A percentile compares a stretch with the other conserved stretches of the same genome.
Conservation (phyloP, 768 basidiomycete species). For the Phlebiopsis gigantea region DNA sequence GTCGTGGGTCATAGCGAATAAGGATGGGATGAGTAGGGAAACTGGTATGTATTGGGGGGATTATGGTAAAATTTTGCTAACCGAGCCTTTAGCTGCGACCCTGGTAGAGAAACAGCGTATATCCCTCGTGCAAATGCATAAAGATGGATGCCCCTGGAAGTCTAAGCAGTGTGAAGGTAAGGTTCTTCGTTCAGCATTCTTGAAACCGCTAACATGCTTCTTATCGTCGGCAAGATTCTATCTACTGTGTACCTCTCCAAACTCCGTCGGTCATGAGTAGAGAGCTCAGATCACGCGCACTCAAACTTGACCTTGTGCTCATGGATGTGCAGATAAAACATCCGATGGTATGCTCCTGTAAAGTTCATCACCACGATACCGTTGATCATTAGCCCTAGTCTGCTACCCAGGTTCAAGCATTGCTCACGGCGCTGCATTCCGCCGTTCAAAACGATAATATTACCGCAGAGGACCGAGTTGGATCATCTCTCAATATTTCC, state of each 20-base stretch:
- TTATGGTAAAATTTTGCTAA: conserved; percentile 28
- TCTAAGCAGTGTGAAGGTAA: conserved; percentile 73
- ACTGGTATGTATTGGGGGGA: conserved; percentile 53
- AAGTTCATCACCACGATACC: background rate
- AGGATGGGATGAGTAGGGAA: conserved; percentile 68
- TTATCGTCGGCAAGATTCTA: conserved; percentile 38
- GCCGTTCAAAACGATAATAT: conserved; percentile 9
- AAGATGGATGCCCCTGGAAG: conserved; percentile 83
- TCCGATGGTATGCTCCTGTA: conserved; percentile 52
- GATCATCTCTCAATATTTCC: background rate
- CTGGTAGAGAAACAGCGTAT: conserved; percentile 69
- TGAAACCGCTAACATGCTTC: background rate
- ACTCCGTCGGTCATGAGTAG: conserved; percentile 58
- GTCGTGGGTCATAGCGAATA: conserved; percentile 70
- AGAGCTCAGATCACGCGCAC: conserved; percentile 53
- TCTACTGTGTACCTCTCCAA: conserved; percentile 71
- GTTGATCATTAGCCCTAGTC: conserved; percentile 34
- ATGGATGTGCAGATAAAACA: conserved; percentile 58
- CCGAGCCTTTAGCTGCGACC: conserved; percentile 44
- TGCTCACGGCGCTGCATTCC: conserved; percentile 41
- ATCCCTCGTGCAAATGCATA: conserved; percentile 66
- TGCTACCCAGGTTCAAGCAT: conserved; percentile 46
- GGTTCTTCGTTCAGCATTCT: conserved; percentile 17
- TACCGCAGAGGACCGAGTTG: background rate
- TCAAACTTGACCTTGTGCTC: conserved; percentile 46